Conservation (phyloP, 75 land plant genomes). For the Sequoia sempervirens region DNA sequence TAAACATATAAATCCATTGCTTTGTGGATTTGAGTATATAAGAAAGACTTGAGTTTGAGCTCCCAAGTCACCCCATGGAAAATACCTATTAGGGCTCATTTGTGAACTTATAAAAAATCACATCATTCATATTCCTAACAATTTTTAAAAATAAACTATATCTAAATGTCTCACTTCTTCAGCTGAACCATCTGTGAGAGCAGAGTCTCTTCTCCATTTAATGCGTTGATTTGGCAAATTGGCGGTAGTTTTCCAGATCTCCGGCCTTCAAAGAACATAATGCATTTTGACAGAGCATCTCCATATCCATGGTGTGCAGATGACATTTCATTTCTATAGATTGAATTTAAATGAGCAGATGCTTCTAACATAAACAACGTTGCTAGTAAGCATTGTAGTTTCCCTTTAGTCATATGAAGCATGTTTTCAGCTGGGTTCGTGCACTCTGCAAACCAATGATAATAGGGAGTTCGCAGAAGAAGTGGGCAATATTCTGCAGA, state of each 20-base stretch:
- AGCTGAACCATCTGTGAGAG: constrained; percentile 17
- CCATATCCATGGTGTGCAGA: background rate
- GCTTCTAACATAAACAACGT: background rate
- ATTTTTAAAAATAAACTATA: no score
- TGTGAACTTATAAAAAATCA: background rate
- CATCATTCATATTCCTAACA: no score
- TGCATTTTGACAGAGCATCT: no score
- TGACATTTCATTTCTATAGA: background rate
- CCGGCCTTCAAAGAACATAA: constrained; percentile 13
- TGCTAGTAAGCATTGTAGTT: background rate
- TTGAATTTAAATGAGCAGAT: no score
- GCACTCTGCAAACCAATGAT: no score
- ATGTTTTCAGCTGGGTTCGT: no score
- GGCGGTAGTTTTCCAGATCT: constrained; percentile 20
- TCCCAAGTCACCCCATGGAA: background rate
- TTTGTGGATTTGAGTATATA: no score
- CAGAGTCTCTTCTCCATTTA: constrained; percentile 25
- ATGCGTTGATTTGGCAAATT: constrained; percentile 13
- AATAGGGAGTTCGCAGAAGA: no score
- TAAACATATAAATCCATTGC: no score
- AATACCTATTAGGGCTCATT: no score
- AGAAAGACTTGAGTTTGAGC: no score
- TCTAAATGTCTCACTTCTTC: background rate
- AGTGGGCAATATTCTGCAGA: no score
- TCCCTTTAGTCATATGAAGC: background rate